phyloP scores from a whole-genome alignment of 2,329 filamentous ascomycete species.

The Aspergillus sp. region DNA sequence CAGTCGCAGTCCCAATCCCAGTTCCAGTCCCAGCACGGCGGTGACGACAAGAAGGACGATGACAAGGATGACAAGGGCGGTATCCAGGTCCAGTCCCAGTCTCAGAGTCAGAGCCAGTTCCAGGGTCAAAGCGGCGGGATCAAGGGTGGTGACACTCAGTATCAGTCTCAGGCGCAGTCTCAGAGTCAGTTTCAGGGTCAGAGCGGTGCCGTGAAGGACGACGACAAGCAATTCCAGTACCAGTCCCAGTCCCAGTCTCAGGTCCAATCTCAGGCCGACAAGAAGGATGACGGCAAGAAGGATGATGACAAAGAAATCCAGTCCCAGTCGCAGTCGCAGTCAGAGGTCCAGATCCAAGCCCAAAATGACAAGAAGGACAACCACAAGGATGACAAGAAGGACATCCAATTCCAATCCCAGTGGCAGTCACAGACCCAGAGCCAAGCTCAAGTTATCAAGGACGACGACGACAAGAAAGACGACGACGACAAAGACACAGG shows the following conservation, averaged over 20 bases:
- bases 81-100: background rate
- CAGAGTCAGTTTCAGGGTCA: background rate
- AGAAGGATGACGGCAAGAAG: too few species aligned
- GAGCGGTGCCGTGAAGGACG: background rate
- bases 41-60: background rate
- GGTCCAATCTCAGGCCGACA: background rate
- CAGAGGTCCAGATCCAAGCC: background rate
- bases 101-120: background rate
- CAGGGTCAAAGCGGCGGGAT: background rate
- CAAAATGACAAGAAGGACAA: background rate
- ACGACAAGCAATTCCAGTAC: background rate
- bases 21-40: background rate
- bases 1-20: background rate
- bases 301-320: too few species aligned
- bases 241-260: background rate
- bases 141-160: too few species aligned
- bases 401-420: background rate
- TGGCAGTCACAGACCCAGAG: background rate
- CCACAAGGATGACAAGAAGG: background rate
- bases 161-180: too few species aligned
- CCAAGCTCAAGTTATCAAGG: background rate
- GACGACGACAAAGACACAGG: too few species aligned
- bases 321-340: background rate
- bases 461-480: too few species aligned
- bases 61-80: background rate